phyloP scores from a whole-genome alignment of 345 rosid species.

The Eutrema yunnanense region DNA sequence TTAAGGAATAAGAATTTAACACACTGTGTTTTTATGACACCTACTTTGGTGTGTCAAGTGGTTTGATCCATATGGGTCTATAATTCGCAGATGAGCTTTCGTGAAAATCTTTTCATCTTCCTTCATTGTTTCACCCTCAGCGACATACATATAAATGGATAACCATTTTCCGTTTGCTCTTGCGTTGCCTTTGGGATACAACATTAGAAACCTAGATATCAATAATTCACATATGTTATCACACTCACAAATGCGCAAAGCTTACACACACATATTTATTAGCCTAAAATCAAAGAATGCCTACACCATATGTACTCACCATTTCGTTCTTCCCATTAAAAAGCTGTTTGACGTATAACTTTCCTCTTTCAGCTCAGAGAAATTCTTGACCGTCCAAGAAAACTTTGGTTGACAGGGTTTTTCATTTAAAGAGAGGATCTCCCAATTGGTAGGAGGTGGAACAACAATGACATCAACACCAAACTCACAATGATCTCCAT shows the following conservation, averaged over 20 bases:
- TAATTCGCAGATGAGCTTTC: not conserved
- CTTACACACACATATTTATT: no score
- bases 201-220: not conserved
- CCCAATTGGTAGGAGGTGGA: not conserved
- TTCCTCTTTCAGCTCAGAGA: not conserved
- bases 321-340: not conserved
- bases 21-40: no score
- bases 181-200: not conserved
- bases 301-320: not conserved
- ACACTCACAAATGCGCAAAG: no score
- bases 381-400: not conserved
- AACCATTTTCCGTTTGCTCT: not conserved
- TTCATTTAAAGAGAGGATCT: not conserved
- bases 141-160: not conserved
- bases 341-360: not conserved
- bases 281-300: no score
- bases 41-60: no score
- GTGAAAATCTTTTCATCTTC: not conserved
- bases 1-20: no score
- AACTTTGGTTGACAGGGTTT: not conserved
- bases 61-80: not conserved
- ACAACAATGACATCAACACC: not conserved
- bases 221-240: not conserved
- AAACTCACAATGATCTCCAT: slow-evolving; percentile 3
- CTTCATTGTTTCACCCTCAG: not conserved